Evolutionary conservation across 805 yeast species (phyloP), one percentile per base, ranked within the genome.

Genomic region (Wickerhamiella azyma): DNA sequence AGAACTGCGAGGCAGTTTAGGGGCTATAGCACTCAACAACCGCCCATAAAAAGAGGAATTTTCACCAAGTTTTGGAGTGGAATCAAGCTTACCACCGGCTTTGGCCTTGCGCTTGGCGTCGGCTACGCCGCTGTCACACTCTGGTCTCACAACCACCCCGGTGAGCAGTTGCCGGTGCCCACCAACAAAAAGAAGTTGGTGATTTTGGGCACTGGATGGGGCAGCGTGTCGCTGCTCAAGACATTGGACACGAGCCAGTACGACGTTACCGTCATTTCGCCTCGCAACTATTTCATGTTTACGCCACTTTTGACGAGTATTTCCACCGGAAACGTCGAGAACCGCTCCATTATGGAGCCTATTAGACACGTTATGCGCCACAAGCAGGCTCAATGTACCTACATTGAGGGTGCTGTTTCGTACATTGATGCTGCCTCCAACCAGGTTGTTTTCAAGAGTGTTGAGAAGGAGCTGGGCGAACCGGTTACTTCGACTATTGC

Each of bases 251-350:
- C 96, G 37, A 70, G 88, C 41, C 70, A 80, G 63, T 88, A 85
- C 68, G 85, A 89, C 61, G 96, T 88, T 43, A 77, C 85, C 42
- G 78, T 88, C 47, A 82, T 88, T 40, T 85, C 95, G 37, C 96
- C 97, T 52, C 77, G 96, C 69, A 89, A 88, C 71, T 89, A 85
- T 71, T 86, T 88, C 68, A 71, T 88, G 57, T 88, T 89, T 73
- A 88, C 97, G 48, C 96, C 97, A n/a, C 70, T 88, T 61, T 72
- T 88, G 57, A 96, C 97, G 40, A 83, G 94, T 21, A 83, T 89
- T 55, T 94, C 96, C 48, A 88, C 94, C 33, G 96, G 96, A 53
- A 83, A 95, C 43, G 77, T 85, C 49, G 95, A 85, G 59, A 68
- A 63, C 56, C 84, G 92, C 64, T 88, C 96, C 19, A 88, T 88